A percentile compares a stretch with the other conserved stretches of the same genome.
Evolutionary conservation across 257 asterid genomes (phyloP).

Genomic region (Nicotiana obtusifolia): DNA sequence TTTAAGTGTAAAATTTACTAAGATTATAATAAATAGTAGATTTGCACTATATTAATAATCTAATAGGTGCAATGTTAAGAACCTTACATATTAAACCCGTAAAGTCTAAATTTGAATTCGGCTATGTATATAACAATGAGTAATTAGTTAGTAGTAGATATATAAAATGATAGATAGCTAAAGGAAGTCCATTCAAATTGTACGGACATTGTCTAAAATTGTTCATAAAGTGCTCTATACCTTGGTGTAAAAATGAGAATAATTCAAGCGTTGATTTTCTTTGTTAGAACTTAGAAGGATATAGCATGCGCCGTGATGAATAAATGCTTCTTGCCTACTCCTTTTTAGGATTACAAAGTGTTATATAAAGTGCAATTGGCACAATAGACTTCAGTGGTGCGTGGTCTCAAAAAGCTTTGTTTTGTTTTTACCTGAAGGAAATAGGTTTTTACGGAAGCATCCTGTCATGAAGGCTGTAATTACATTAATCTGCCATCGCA

Average conservation of each 20-base stretch:
- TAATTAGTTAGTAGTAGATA: too few relatives aligned
- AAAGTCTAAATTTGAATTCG: too few relatives aligned
- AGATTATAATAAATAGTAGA: too few relatives aligned
- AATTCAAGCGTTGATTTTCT: not conserved
- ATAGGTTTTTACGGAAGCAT: not conserved
- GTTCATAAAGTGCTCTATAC: not conserved
- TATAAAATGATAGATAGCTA: not conserved
- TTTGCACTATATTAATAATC: too few relatives aligned
- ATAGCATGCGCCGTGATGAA: not conserved
- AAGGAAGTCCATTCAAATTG: not conserved
- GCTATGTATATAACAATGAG: too few relatives aligned
- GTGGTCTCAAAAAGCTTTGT: conserved; percentile 14
- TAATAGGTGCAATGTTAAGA: too few relatives aligned
- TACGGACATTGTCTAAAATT: not conserved
- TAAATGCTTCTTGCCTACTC: conserved; percentile 1
- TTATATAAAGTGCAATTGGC: not conserved
- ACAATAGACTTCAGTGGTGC: not conserved
- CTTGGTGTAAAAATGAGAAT: not conserved
- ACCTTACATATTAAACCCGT: too few relatives aligned
- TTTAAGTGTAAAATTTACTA: too few relatives aligned
- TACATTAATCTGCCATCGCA: not conserved
- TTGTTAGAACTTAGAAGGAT: not conserved
- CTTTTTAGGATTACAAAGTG: not conserved
- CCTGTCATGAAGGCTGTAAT: not conserved
- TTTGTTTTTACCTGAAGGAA: conserved; percentile 22